Evolutionary conservation across 2,329 filamentous ascomycete species (phyloP), one percentile per base, ranked within the genome.

Genomic region (Cercospora berteroae): DNA sequence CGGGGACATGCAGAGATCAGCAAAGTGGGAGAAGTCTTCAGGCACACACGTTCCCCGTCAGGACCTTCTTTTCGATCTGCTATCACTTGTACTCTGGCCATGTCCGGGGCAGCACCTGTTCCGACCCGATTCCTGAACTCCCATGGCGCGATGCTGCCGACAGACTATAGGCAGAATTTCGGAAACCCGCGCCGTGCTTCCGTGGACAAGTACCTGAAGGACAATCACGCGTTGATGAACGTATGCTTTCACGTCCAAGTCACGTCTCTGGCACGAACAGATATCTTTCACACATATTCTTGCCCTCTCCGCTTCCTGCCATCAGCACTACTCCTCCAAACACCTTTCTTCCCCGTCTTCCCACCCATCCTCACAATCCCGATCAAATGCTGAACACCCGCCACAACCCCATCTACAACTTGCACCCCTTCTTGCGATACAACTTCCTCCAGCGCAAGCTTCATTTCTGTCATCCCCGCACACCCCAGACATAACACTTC

Each of bases 341-440:
- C 67, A 0, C 81, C 82, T 7, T 74, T 75, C 73, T 83, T 84
- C 12, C 82, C 80, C 39, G 82, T 84, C 70, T 77, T 74, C 71
- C 81, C 73, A 25, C 81, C 79, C 77, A 83, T 79, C 62, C 81
- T 77, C n/a, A 82, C 81, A 27, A 84, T 69, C 0, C 79, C 82
- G 4, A 79, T 77, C 18, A 84, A 71, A 67, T 83, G 78, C 36
- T 84, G 82, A 18, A 84, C 79, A 0, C 82, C 82, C 8, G 81
- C 79, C 27, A 81, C 79, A 0, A 86, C 84, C 0, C 83, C 83
- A 76, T 86, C 84, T 27, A 86, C 77, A 7, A 86, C 82, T 73
- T 83, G 83, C 33, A 83, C 80, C 1, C 69, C 70, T 56, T 79
- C 77, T 31, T 79, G 76, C 0, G 78, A 79, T 0, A 86, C 84